Percentiles rank a stretch among this genome's conserved stretches.
phyloP scores from a whole-genome alignment of 495 filamentous ascomycete genomes.

The Corynascus novoguineensis region DNA sequence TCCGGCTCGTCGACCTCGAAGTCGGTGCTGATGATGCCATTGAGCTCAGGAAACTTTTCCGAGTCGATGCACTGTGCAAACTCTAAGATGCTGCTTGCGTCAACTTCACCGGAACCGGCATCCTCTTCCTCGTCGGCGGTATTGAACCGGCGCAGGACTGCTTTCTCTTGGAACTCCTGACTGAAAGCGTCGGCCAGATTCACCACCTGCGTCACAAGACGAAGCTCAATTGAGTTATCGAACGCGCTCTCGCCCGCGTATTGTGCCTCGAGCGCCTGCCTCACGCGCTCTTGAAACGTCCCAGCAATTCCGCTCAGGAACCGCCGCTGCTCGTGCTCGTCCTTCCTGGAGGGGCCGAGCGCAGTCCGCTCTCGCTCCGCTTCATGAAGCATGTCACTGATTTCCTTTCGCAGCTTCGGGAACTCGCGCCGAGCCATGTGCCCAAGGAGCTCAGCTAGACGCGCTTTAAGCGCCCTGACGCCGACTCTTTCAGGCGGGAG shows the following conservation, averaged over 20 bases:
- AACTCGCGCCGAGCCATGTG: conserved; percentile 45
- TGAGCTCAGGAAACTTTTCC: conserved; percentile 18
- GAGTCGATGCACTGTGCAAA: neutral
- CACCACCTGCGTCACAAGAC: conserved; percentile 41
- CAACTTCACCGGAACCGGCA: neutral
- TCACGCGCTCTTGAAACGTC: conserved; percentile 38
- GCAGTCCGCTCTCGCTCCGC: conserved; percentile 27
- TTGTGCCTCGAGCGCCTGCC: conserved; percentile 35
- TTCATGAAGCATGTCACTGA: conserved; percentile 34
- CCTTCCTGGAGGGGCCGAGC: conserved; percentile 43
- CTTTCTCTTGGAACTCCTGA: conserved; percentile 5
- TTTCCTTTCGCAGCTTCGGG: conserved; percentile 40
- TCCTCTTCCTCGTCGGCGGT: conserved; percentile 4
- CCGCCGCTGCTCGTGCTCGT: conserved; percentile 37
- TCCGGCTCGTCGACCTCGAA: neutral
- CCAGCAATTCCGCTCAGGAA: conserved; percentile 40
- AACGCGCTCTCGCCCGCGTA: conserved; percentile 41
- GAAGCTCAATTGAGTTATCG: conserved; percentile 24
- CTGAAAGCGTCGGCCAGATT: conserved; percentile 24
- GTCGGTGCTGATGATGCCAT: conserved; percentile 2
- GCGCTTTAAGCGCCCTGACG: conserved; percentile 40
- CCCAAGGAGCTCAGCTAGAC: conserved; percentile 39
- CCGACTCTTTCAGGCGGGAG: conserved; percentile 45
- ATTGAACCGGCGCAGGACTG: neutral
- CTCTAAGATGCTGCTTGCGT: neutral